Conservation (phyloP, 2,329 filamentous ascomycete genomes). For the Monosporascus cannonballus region DNA sequence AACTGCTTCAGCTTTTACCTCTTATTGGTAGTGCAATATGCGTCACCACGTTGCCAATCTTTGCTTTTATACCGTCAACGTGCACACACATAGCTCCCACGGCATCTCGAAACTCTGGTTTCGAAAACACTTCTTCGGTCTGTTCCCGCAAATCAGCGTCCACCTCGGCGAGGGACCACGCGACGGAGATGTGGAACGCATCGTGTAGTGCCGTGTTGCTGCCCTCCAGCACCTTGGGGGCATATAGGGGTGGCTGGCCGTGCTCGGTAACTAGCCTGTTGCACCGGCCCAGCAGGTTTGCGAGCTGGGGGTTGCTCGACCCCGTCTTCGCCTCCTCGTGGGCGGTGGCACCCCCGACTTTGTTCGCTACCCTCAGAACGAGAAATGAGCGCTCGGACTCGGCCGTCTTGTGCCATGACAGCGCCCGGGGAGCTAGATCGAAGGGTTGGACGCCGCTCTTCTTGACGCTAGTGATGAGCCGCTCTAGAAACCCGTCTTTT, state of each 20-base stretch:
- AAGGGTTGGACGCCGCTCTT: constrained; percentile 34
- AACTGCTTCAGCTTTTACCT: neutral
- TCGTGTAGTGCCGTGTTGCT: constrained; percentile 22
- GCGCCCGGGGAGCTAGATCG: constrained; percentile 29
- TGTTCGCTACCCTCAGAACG: constrained; percentile 57
- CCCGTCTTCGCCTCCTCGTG: neutral
- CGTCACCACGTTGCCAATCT: constrained; percentile 66
- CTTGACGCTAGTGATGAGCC: constrained; percentile 35
- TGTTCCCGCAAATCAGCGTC: constrained; percentile 33
- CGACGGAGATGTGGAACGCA: constrained; percentile 84
- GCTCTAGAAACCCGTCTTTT: constrained; percentile 60
- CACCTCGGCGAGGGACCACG: constrained; percentile 65
- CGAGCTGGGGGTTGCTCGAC: constrained; percentile 45
- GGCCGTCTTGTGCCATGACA: constrained; percentile 46
- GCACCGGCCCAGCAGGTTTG: constrained; percentile 56
- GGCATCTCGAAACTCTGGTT: constrained; percentile 13
- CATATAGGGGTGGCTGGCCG: constrained; percentile 68
- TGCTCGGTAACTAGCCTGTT: constrained; percentile 57
- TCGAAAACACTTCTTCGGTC: constrained; percentile 27
- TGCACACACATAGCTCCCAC: constrained; percentile 40
- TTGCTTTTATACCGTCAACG: constrained; percentile 62
- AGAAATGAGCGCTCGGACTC: constrained; percentile 75
- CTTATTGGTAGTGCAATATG: constrained; percentile 33
- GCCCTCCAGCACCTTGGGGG: constrained; percentile 12
- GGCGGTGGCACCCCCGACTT: constrained; percentile 9